Base-by-base conservation (phyloP, 2,329 filamentous ascomycete genomes). In the Fusarium incarnatum region DNA sequence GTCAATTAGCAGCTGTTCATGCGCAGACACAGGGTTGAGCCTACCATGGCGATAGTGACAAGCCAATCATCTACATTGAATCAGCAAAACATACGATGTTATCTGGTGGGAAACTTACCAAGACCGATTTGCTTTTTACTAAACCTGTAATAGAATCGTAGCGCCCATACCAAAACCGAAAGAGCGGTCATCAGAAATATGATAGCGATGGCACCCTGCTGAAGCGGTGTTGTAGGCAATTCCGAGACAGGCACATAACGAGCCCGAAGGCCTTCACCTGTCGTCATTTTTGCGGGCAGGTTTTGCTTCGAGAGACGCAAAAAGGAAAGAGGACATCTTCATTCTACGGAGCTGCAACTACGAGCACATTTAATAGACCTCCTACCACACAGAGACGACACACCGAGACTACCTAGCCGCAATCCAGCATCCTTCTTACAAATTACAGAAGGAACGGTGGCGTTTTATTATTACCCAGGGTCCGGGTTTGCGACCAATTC, bases 111-210 rank as follows among this genome's bases (percentile, higher is more conserved):
- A n/a, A 40, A 46, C 71, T 28, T 48, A 73, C 71, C 70, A 25
- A 64, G 34, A 13, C 71, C 66, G 6, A 73, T 11, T 23, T 73
- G 66, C 23, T 73, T 72, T 3, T 72, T 55, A 12, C 47, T 60
- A 3, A 56, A 60, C 11, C 71, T 58, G n/a, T 68, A 64, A 48
- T 72, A 70, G 37, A 73, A 68, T 3, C 68, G 71, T 16, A 69
- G 15, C 2, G 13, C 44, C 62, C 65, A 70, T 27, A 67, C 23
- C 40, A 45, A 73, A 68, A 18, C 20, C 3, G 68, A 63, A 13
- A 73, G 64, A 37, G 60, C 57, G 1, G 60, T 65, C 58, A 72
- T 58, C 6, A 70, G 25, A 16, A 72, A 72, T 28, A 73, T 64
- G 20, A 73, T 70, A 23, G 63, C 70, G 13, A 68, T 47, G 37